phyloP scores from a whole-genome alignment of 148 eudicot species.

The Hydrangea macrophylla region DNA sequence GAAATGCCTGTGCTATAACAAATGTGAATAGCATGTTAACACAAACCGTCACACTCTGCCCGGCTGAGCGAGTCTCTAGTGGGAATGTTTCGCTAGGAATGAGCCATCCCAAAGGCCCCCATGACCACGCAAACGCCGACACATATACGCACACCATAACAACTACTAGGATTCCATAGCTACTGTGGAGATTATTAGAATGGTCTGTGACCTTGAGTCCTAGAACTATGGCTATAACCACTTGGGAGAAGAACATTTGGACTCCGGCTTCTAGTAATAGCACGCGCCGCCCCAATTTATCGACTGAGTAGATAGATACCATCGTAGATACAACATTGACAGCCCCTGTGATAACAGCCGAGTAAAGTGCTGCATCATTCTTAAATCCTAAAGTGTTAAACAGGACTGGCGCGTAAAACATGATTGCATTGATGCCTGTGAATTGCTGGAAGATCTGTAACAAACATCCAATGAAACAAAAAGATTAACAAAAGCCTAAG shows the following conservation, averaged over 20 bases:
- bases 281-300: constrained; percentile 70
- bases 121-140: constrained; percentile 87
- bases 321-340: constrained; percentile 81
- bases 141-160: constrained; percentile 75
- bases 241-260: constrained; percentile 85
- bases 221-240: constrained; percentile 56
- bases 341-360: constrained; percentile 78
- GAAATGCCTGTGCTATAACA: constrained; percentile 75
- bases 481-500: not conserved
- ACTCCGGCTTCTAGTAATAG: constrained; percentile 82
- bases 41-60: constrained; percentile 86
- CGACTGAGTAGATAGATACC: constrained; percentile 83
- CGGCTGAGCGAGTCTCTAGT: constrained; percentile 86
- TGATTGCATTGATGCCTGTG: constrained; percentile 93
- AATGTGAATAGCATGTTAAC: constrained; percentile 80
- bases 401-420: constrained; percentile 96
- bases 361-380: constrained; percentile 71
- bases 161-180: constrained; percentile 63
- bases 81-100: constrained; percentile 96
- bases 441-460: constrained; percentile 83
- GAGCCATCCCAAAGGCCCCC: constrained; percentile 97
- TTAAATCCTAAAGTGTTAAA: constrained; percentile 81
- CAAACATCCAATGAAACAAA: not conserved
- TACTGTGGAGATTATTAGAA: constrained; percentile 34
- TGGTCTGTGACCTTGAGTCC: constrained; percentile 66